Conservation (phyloP, 1,139 yeast genomes). For the Yamadazyma triangularis region DNA sequence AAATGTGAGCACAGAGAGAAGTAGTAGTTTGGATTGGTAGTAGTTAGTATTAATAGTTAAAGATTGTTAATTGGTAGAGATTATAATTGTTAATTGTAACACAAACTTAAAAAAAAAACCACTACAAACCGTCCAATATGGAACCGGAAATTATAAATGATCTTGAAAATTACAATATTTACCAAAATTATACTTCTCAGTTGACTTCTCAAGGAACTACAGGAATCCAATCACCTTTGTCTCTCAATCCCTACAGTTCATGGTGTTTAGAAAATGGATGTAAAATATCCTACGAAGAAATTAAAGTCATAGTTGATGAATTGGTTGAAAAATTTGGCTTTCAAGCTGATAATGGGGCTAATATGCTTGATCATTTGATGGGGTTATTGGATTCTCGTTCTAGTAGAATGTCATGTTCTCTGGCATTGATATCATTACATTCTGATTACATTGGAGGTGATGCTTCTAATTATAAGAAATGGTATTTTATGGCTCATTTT, state of each 20-base stretch:
- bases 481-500: slow-evolving; percentile 36
- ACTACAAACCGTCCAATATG: too few relatives aligned
- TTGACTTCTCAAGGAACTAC: too few relatives aligned
- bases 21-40: too few relatives aligned
- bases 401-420: slow-evolving; percentile 31
- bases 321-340: slow-evolving; percentile 26
- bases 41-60: too few relatives aligned
- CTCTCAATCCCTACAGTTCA: slow-evolving; percentile 18
- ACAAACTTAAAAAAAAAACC: too few relatives aligned
- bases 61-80: too few relatives aligned
- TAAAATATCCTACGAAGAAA: slow-evolving; percentile 15
- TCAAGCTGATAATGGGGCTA: slow-evolving; percentile 31
- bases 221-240: too few relatives aligned
- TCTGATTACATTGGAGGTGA: slow-evolving; percentile 42
- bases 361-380: slow-evolving; percentile 39
- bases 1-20: too few relatives aligned
- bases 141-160: too few relatives aligned
- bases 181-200: too few relatives aligned
- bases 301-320: slow-evolving; percentile 17
- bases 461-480: slow-evolving; percentile 34
- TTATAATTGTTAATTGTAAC: too few relatives aligned
- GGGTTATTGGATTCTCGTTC: slow-evolving; percentile 36
- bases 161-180: too few relatives aligned
- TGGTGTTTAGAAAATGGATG: slow-evolving; percentile 38
- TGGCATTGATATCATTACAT: slow-evolving; percentile 34